phyloP scores from a whole-genome alignment of 306 rosid genomes.

The Sesbania bispinosa region DNA sequence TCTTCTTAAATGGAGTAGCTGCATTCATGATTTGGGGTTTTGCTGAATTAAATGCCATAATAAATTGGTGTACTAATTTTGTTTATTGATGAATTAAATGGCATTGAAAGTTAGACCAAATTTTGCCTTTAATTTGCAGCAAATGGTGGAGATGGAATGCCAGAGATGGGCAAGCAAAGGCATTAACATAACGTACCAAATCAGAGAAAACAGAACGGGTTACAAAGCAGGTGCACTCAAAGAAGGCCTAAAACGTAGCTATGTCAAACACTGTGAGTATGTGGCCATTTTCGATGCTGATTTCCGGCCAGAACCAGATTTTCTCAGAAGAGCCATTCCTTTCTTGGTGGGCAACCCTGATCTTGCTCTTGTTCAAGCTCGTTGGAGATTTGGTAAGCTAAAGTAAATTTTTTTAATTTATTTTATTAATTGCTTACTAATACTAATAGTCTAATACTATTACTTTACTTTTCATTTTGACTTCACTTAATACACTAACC shows the following conservation, averaged over 20 bases:
- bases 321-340: slow-evolving; percentile 81
- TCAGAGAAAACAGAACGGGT: slow-evolving; percentile 75
- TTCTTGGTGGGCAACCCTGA: slow-evolving; percentile 78
- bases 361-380: slow-evolving; percentile 90
- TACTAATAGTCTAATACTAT: too few relatives aligned
- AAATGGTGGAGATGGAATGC: slow-evolving; percentile 94
- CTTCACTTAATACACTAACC: neutral
- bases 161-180: slow-evolving; percentile 98
- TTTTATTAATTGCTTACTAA: too few relatives aligned
- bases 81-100: too few relatives aligned
- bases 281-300: slow-evolving; percentile 96
- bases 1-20: neutral
- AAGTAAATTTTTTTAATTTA: too few relatives aligned
- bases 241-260: slow-evolving; percentile 86
- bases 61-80: neutral
- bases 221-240: slow-evolving; percentile 97
- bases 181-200: slow-evolving; percentile 76
- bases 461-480: neutral
- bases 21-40: slow-evolving; percentile 22
- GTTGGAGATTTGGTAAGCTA: slow-evolving; percentile 92
- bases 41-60: too few relatives aligned
- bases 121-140: too few relatives aligned
- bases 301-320: slow-evolving; percentile 90
- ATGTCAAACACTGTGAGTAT: slow-evolving; percentile 87
- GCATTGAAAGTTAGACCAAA: too few relatives aligned